Percentiles rank a stretch among this genome's conserved stretches.
Conservation (phyloP, 371 early-diverging fungal genomes). For the Nematocida sp. region DNA sequence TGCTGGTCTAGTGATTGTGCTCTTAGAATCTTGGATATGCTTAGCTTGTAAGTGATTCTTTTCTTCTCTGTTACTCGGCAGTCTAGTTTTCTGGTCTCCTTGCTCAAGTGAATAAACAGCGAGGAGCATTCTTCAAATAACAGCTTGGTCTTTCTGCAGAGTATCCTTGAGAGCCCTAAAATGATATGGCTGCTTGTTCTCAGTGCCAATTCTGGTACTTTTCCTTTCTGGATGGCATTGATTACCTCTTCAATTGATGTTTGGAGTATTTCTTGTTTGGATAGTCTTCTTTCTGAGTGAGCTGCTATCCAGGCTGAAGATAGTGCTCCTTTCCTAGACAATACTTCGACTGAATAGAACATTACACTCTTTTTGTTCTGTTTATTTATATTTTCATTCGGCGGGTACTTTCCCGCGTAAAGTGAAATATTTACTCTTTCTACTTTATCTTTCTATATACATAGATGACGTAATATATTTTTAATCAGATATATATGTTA, state of each 20-base stretch:
- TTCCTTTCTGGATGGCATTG: slow-evolving; percentile 73
- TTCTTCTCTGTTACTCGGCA: background rate
- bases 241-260: slow-evolving; percentile 65
- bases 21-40: background rate
- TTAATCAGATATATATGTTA: too few species aligned
- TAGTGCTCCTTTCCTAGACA: slow-evolving; percentile 74
- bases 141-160: slow-evolving; percentile 85
- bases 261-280: slow-evolving; percentile 79
- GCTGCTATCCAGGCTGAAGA: slow-evolving; percentile 93
- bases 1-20: background rate
- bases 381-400: slow-evolving; percentile 20
- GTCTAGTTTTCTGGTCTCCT: background rate
- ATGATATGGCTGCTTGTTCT: slow-evolving; percentile 87
- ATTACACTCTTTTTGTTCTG: background rate
- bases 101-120: slow-evolving; percentile 1
- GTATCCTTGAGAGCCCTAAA: slow-evolving; percentile 84
- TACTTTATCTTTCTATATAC: too few species aligned
- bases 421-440: too few species aligned
- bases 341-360: slow-evolving; percentile 58
- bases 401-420: slow-evolving; percentile 51
- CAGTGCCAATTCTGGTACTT: slow-evolving; percentile 75
- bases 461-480: too few species aligned
- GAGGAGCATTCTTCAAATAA: slow-evolving; percentile 91
- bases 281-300: slow-evolving; percentile 86
- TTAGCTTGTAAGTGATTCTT: background rate